Conservation (phyloP, 1,284 basidiomycete genomes). For the Apiotrichum laibachii region DNA sequence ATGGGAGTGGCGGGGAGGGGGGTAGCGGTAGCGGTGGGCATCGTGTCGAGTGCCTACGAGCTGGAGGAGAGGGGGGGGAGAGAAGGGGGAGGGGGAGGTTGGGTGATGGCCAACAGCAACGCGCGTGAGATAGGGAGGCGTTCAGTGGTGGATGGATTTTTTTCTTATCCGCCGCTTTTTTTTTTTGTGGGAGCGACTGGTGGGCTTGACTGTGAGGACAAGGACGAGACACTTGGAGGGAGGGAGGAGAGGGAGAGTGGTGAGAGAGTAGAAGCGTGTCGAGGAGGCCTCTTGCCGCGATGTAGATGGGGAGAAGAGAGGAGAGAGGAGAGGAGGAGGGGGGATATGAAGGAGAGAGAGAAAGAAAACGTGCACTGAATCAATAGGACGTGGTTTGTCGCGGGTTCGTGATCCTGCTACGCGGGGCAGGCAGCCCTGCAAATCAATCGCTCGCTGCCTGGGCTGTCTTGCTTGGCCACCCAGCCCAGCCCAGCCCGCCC, state of each 20-base stretch:
- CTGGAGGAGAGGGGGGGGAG: background rate
- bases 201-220: background rate
- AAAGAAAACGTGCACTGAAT: background rate
- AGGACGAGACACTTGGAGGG: background rate
- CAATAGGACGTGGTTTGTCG: too few species aligned
- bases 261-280: background rate
- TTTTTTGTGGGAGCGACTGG: background rate
- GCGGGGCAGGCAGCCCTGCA: too few species aligned
- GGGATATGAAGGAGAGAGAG: background rate
- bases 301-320: background rate
- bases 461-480: too few species aligned
- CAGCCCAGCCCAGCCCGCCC: too few species aligned
- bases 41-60: background rate
- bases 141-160: background rate
- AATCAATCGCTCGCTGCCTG: too few species aligned
- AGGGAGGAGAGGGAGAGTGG: background rate
- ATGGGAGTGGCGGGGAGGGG: constrained; percentile 42
- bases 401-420: too few species aligned
- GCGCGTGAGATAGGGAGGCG: background rate
- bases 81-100: background rate
- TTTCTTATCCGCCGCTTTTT: background rate
- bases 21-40: constrained; percentile 30
- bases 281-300: background rate
- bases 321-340: background rate
- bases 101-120: too few species aligned